phyloP scores from a whole-genome alignment of 371 early-diverging fungal species.

The Catenaria anguillulae region DNA sequence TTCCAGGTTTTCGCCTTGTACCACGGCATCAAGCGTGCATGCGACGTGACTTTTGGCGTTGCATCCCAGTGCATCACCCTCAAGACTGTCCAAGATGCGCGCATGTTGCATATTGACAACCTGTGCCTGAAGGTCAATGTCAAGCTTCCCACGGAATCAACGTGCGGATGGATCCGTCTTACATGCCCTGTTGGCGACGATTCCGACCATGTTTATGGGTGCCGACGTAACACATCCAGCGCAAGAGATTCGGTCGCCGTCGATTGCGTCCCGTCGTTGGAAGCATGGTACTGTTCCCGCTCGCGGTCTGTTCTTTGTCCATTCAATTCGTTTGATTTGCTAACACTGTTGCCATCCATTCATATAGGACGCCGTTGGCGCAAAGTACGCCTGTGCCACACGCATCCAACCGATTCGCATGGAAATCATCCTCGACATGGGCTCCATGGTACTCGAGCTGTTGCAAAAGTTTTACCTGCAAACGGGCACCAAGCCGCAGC shows the following conservation, averaged over 20 bases:
- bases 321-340: too few relatives aligned
- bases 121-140: conserved; percentile 75
- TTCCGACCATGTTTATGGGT: conserved; percentile 84
- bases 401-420: conserved; percentile 65
- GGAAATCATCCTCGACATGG: conserved; percentile 77
- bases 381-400: conserved; percentile 68
- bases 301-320: too few relatives aligned
- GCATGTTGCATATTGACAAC: conserved; percentile 20
- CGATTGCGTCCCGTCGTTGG: conserved; percentile 80
- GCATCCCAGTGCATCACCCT: conserved; percentile 83
- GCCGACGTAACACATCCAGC: conserved; percentile 88
- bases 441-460: conserved; percentile 64
- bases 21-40: conserved; percentile 83
- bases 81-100: conserved; percentile 36
- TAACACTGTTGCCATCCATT: too few relatives aligned
- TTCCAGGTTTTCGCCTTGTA: conserved; percentile 44
- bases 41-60: conserved; percentile 79
- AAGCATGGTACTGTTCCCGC: conserved; percentile 40
- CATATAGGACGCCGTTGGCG: too few relatives aligned
- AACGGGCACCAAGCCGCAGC: conserved; percentile 56
- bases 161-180: too few relatives aligned
- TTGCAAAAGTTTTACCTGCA: conserved; percentile 61
- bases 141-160: conserved; percentile 36
- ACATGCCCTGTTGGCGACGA: too few relatives aligned
- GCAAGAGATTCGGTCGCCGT: conserved; percentile 54